Evolutionary conservation across 2,329 filamentous ascomycete species (phyloP).

Genomic region (Myriosclerotinia curreyana): DNA sequence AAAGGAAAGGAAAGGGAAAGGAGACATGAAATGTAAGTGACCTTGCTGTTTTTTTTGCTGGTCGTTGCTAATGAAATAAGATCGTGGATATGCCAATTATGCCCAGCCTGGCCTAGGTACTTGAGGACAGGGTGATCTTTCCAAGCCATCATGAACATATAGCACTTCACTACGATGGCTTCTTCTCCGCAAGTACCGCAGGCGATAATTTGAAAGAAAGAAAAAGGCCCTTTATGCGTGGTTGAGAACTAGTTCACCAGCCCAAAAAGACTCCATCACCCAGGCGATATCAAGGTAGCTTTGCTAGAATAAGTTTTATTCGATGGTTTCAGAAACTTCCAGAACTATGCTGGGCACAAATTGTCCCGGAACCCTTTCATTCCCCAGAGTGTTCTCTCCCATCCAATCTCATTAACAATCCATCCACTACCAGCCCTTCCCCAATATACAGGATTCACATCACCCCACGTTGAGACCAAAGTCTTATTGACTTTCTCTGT

Average conservation of each 20-base stretch:
- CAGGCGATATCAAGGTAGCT: too few relatives aligned
- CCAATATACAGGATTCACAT: slow-evolving; percentile 33
- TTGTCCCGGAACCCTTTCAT: slow-evolving; percentile 1
- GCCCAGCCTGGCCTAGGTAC: background rate
- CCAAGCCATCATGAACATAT: background rate
- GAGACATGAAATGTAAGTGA: background rate
- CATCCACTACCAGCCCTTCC: slow-evolving; percentile 21
- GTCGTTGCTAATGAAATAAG: background rate
- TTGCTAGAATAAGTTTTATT: background rate
- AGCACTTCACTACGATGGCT: background rate
- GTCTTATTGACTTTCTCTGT: slow-evolving; percentile 33
- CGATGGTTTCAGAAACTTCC: background rate
- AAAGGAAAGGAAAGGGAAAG: too few relatives aligned
- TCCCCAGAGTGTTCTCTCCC: slow-evolving; percentile 25
- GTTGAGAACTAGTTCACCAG: too few relatives aligned
- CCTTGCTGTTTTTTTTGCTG: background rate
- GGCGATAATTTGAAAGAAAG: too few relatives aligned
- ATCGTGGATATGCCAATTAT: background rate
- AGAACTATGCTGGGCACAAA: background rate
- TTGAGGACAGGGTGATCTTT: background rate
- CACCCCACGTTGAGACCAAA: slow-evolving; percentile 27
- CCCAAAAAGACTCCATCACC: too few relatives aligned
- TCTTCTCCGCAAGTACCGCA: too few relatives aligned
- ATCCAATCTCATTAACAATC: slow-evolving; percentile 31
- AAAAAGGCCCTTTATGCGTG: background rate